phyloP scores from a whole-genome alignment of 2,329 filamentous ascomycete genomes.

The Cercospora sp. region DNA sequence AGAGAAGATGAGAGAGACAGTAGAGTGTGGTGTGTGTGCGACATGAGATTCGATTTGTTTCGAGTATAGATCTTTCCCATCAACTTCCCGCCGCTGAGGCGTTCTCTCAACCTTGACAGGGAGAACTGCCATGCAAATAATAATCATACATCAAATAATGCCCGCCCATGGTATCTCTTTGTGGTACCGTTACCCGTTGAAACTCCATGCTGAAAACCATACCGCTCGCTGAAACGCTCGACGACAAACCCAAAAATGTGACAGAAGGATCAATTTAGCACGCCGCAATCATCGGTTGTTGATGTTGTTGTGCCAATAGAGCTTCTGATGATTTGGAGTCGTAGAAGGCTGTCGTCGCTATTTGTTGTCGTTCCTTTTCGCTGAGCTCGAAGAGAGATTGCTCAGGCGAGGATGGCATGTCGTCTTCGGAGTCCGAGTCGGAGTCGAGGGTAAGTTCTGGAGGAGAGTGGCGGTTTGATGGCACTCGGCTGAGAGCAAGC shows the following conservation, averaged over 20 bases:
- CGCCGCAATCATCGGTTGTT: constrained; percentile 44
- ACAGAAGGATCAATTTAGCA: constrained; percentile 37
- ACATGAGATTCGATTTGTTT: constrained; percentile 11
- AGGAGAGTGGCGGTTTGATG: constrained; percentile 44
- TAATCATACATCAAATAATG: constrained; percentile 28
- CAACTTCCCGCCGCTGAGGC: not conserved
- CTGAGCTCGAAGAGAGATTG: constrained; percentile 47
- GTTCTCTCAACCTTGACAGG: constrained; percentile 22
- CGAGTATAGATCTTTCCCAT: constrained; percentile 12
- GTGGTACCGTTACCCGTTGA: constrained; percentile 18
- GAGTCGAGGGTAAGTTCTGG: constrained; percentile 53
- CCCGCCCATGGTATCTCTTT: constrained; percentile 13
- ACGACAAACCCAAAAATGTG: constrained; percentile 26
- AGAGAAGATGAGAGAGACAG: not conserved
- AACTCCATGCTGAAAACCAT: constrained; percentile 25
- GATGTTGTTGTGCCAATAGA: constrained; percentile 42
- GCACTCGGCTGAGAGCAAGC: constrained; percentile 46
- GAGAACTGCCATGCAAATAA: constrained; percentile 22
- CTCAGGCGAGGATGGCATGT: constrained; percentile 50
- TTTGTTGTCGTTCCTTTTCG: constrained; percentile 47
- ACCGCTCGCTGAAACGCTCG: constrained; percentile 33
- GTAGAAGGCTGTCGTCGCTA: constrained; percentile 50
- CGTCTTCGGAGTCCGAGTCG: constrained; percentile 47
- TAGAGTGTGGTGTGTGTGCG: constrained; percentile 3
- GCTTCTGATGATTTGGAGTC: constrained; percentile 37